Percentiles rank a stretch among this genome's conserved stretches.
Conservation (phyloP, 257 asterid species). For the Rhazya stricta region DNA sequence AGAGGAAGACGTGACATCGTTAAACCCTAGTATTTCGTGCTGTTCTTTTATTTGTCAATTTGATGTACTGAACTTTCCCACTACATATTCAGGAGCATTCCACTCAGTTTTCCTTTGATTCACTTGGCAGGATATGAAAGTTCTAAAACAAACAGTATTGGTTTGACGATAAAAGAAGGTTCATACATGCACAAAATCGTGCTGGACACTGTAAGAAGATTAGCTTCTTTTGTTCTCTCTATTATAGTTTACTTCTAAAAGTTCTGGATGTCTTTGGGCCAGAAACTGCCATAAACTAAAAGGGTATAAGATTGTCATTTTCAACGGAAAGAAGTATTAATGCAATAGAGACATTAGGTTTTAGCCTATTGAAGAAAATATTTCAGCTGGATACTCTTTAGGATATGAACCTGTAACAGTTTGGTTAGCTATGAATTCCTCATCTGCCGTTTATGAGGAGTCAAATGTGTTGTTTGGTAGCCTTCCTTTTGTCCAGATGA, state of each 20-base stretch:
- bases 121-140: conserved; percentile 95
- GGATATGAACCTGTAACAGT: background rate
- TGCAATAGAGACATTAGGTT: background rate
- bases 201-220: conserved; percentile 72
- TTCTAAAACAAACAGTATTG: conserved; percentile 75
- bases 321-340: background rate
- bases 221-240: conserved; percentile 15
- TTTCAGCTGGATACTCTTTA: background rate
- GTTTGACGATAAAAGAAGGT: conserved; percentile 81
- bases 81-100: conserved; percentile 17
- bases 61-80: background rate
- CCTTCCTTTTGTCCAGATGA: conserved; percentile 45
- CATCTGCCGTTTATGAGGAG: conserved; percentile 1
- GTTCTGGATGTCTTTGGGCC: background rate
- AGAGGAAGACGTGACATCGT: conserved; percentile 61
- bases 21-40: conserved; percentile 59
- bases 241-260: background rate
- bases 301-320: background rate
- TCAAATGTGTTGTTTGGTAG: background rate
- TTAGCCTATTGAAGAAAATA: background rate
- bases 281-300: background rate
- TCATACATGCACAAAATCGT: conserved; percentile 73
- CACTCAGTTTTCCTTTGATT: conserved; percentile 55
- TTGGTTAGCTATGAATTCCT: background rate
- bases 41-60: conserved; percentile 8